Conservation (phyloP, 495 filamentous ascomycete species). For the Baudoinia panamericana region DNA sequence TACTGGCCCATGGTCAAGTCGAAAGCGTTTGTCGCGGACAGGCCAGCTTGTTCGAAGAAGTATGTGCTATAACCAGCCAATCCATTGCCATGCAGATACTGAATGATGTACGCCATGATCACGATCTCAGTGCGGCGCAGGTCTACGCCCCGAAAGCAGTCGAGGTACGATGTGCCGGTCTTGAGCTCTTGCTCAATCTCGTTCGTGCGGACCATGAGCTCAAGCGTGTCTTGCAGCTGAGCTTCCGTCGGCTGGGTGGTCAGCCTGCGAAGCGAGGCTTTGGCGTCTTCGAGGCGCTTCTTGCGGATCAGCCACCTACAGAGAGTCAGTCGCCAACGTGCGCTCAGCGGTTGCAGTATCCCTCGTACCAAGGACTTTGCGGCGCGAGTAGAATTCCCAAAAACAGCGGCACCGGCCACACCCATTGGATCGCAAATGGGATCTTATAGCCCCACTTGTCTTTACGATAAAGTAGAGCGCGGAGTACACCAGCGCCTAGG, state of each 20-base stretch:
- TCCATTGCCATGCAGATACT: conserved; percentile 62
- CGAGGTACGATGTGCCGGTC: conserved; percentile 22
- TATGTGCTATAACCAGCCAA: conserved; percentile 72
- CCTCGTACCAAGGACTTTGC: conserved; percentile 28
- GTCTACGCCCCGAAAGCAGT: conserved; percentile 27
- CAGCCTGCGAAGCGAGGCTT: conserved; percentile 2
- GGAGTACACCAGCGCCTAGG: conserved; percentile 36
- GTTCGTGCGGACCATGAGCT: conserved; percentile 28
- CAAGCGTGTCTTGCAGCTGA: conserved; percentile 22
- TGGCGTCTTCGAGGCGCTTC: conserved; percentile 9
- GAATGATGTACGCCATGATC: conserved; percentile 54
- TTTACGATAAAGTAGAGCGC: conserved; percentile 11
- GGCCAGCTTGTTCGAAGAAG: conserved; percentile 59
- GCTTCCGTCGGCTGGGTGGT: not conserved
- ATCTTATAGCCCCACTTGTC: conserved; percentile 30
- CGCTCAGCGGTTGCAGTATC: too few relatives aligned
- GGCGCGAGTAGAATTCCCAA: conserved; percentile 25
- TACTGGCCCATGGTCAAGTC: conserved; percentile 27
- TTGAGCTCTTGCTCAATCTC: conserved; percentile 25
- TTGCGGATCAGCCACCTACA: conserved; percentile 17
- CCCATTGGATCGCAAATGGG: conserved; percentile 30
- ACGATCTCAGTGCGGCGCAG: conserved; percentile 28
- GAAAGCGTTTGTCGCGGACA: conserved; percentile 25
- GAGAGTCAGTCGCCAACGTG: too few relatives aligned
- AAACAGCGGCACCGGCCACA: conserved; percentile 29